Evolutionary conservation across 768 basidiomycete species (phyloP).

Genomic region (Tulasnella sp.): DNA sequence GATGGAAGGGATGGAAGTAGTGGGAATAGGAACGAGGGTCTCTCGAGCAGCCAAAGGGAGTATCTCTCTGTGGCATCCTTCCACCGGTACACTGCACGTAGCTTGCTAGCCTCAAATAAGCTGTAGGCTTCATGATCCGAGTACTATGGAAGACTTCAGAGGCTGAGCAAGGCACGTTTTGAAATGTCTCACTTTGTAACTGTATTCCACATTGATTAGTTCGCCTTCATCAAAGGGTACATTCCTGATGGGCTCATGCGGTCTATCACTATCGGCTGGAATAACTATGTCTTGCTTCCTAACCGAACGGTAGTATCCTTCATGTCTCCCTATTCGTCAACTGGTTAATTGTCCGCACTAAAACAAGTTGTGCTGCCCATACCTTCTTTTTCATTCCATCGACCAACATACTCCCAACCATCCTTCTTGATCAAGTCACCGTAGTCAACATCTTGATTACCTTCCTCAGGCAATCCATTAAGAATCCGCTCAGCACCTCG

Average conservation of each 20-base stretch:
- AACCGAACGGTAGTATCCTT: conserved; percentile 69
- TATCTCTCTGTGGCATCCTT: conserved; percentile 56
- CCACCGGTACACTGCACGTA: conserved; percentile 85
- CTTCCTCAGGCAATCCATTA: conserved; percentile 37
- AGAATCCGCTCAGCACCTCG: conserved; percentile 52
- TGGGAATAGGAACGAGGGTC: conserved; percentile 69
- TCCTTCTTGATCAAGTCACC: conserved; percentile 36
- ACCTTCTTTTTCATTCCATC: conserved; percentile 39
- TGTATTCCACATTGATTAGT: conserved; percentile 72
- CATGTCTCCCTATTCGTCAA: no score
- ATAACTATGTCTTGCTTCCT: conserved; percentile 43
- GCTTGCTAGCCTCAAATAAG: conserved; percentile 58
- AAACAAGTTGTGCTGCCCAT: neutral
- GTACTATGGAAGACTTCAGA: conserved; percentile 51
- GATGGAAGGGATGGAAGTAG: conserved; percentile 30
- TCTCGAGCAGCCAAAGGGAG: conserved; percentile 83
- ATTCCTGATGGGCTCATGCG: conserved; percentile 26
- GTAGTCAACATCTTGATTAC: conserved; percentile 23
- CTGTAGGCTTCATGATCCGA: conserved; percentile 54
- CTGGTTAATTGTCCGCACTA: conserved; percentile 1
- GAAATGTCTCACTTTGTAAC: conserved; percentile 58
- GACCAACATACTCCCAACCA: conserved; percentile 63
- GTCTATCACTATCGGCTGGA: conserved; percentile 24
- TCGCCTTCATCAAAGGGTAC: conserved; percentile 57
- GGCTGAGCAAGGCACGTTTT: no score